These are phyloP conservation scores for Pezicula carpinea DNA, from an alignment of 2,329 filamentous ascomycete genomes.

Conservation along the genomic window DNA sequence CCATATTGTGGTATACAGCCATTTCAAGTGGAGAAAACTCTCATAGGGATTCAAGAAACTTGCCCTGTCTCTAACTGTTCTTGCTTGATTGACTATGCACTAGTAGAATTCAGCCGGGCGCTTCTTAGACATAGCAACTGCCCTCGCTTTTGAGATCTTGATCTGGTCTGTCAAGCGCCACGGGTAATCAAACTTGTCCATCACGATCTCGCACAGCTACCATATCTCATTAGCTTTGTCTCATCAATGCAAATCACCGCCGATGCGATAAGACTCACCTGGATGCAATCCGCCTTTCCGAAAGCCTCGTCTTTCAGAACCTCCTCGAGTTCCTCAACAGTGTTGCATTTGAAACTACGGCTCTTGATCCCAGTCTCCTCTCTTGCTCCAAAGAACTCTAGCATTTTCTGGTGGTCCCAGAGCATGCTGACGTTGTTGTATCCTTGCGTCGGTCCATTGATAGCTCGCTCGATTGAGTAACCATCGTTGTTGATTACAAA, in stretches of 20 bases:
- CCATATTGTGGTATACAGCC: no score
- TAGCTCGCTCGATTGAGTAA: slow-evolving; percentile 54
- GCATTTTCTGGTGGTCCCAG: slow-evolving; percentile 47
- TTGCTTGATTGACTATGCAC: no score
- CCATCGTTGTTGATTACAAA: slow-evolving; percentile 56
- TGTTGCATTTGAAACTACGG: slow-evolving; percentile 33
- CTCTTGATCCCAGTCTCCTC: slow-evolving; percentile 30
- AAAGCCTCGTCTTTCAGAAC: slow-evolving; percentile 33
- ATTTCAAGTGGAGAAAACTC: no score
- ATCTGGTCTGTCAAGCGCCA: background rate
- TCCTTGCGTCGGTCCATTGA: slow-evolving; percentile 46
- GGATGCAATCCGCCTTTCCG: slow-evolving; percentile 9
- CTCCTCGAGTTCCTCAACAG: slow-evolving; percentile 39
- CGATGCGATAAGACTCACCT: slow-evolving; percentile 7
- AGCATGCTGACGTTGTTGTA: slow-evolving; percentile 51
- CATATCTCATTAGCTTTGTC: no score
- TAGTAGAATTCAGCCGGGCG: no score
- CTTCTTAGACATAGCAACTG: no score
- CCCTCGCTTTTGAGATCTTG: no score
- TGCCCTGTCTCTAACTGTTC: no score
- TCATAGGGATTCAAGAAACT: no score
- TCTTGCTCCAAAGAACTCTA: slow-evolving; percentile 42
- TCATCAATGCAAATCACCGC: no score
- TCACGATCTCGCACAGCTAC: slow-evolving; percentile 37
- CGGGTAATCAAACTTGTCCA: slow-evolving; percentile 22